These are phyloP conservation scores for Globisporangium orthogonon DNA, from an alignment of 352 stramenopile genomes.

Conservation along the genomic window DNA sequence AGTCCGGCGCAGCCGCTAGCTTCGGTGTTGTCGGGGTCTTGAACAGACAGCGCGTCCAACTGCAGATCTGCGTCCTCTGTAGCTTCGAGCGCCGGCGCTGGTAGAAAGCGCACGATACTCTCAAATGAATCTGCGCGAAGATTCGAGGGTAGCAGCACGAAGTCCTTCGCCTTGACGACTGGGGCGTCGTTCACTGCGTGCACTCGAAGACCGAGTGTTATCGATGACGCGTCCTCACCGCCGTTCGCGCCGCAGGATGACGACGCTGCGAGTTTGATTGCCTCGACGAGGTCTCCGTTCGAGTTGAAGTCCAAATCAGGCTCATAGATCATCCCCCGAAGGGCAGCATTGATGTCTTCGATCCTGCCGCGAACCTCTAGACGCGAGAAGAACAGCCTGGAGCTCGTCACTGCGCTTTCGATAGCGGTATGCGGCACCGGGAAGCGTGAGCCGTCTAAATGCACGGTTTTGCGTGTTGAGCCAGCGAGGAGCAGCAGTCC, in stretches of 20 bases:
- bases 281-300: conserved; percentile 23
- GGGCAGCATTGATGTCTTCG: conserved; percentile 36
- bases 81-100: conserved; percentile 15
- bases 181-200: conserved; percentile 30
- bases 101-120: conserved; percentile 1
- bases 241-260: background rate
- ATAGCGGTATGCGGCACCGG: background rate
- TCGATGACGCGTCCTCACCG: background rate
- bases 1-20: background rate
- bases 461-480: conserved; percentile 11
- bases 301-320: conserved; percentile 47
- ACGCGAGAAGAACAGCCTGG: conserved; percentile 37
- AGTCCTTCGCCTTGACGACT: conserved; percentile 22
- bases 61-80: conserved; percentile 25
- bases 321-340: conserved; percentile 50
- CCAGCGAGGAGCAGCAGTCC: conserved; percentile 27
- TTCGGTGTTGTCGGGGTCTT: conserved; percentile 19
- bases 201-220: conserved; percentile 20
- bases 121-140: background rate
- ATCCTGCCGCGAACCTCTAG: conserved; percentile 26
- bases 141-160: conserved; percentile 12
- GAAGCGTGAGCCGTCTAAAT: background rate
- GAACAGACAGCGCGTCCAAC: conserved; percentile 17
- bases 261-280: conserved; percentile 18
- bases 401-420: conserved; percentile 14